Base-by-base conservation (phyloP, 805 yeast genomes). In the Lipomyces sp. region DNA sequence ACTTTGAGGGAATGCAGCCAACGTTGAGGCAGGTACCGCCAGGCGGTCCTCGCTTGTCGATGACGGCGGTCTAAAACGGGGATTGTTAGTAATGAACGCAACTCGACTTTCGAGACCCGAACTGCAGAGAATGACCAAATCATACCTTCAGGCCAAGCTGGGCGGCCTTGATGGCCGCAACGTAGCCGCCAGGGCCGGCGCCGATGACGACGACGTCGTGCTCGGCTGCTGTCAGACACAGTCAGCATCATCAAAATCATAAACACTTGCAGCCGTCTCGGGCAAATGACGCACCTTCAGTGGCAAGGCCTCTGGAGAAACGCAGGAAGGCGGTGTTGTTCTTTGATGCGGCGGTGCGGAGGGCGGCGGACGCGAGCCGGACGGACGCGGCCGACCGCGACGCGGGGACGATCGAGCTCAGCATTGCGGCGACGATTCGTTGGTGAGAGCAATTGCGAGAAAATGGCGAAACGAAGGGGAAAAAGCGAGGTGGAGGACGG, bases 161-260 rank as follows among this genome's bases (percentile, higher is more conserved):
- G 44, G 98, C 98, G 54, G 96, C 96, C 72, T 88, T 91, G 71
- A 93, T 93, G 65, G 99, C 98, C 49, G 97, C 98, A 63, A 93
- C 93, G 70, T 93, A 93, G 57, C 99, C 99, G 71, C 98, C 99
- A 62, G 99, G 99, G 53, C 99, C 99, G 64, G 97, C 98, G 62
- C 99, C 99, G 66, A 93, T 85, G 63, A 93, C 87, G 48, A 91
- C 95, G 48, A 93, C 80, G 66, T 93, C 98, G 68, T 87, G 93
- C 66, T 83, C 83, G 31, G 43, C 58, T 39, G 46, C 43, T 37
- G 38, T 3, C 29, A 21, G 19, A 21, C 26, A 29, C 39, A 31
- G n/a, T n/a, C n/a, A 24, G 18, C 23, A 31, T 14, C 28, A 24
- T 16, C 18, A 28, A 43, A 32, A 16, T 14, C 6, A 18, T 18